These are phyloP conservation scores for Sphaerulina populicola DNA, from an alignment of 2,329 filamentous ascomycete genomes.

Conservation along the genomic window DNA sequence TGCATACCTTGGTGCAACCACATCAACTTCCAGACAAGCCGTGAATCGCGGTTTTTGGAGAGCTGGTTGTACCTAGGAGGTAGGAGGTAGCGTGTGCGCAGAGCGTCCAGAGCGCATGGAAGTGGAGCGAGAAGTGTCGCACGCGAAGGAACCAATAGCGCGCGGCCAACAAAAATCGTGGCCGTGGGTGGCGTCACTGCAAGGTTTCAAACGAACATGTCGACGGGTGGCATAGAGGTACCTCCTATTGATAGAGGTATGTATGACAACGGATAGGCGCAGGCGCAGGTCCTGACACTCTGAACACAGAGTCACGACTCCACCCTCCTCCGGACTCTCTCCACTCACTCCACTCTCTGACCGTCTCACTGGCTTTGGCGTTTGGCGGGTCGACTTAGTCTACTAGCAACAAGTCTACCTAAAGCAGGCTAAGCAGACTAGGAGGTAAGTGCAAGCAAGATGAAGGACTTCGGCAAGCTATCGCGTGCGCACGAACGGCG, in stretches of 20 bases:
- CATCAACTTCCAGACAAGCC: background rate
- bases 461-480: background rate
- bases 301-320: background rate
- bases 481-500: background rate
- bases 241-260: background rate
- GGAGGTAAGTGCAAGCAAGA: background rate
- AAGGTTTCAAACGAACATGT: background rate
- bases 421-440: too few relatives aligned
- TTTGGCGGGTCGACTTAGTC: too few relatives aligned
- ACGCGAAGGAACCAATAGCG: background rate
- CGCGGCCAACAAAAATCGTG: background rate
- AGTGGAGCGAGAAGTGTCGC: background rate
- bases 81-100: background rate
- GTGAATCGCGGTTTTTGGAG: background rate
- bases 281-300: background rate
- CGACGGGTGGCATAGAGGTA: background rate
- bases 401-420: too few relatives aligned
- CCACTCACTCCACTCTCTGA: too few relatives aligned
- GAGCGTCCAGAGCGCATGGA: background rate
- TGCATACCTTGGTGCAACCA: background rate
- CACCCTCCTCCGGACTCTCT: background rate
- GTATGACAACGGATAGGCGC: background rate
- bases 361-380: too few relatives aligned
- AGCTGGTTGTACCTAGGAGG: too few relatives aligned
- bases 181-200: background rate